Evolutionary conservation across 2,329 filamentous ascomycete genomes (phyloP), one percentile per base, ranked within the genome.

Genomic region (Lecanicillium sp.): DNA sequence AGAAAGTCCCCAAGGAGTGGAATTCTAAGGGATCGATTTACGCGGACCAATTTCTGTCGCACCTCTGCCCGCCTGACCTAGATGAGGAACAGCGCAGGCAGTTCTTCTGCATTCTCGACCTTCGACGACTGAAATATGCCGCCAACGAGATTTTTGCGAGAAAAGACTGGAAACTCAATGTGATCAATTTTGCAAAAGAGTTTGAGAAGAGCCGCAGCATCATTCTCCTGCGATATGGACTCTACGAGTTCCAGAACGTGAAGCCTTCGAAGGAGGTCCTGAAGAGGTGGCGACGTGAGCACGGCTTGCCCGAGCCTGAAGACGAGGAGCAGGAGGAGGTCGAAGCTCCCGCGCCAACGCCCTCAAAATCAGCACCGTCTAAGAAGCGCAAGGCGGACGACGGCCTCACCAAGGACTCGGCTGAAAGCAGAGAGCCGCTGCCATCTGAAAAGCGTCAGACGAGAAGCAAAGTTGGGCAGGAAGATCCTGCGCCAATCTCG

Each of bases 101-200:
- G 58, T 78, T 78, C 51, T 78, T 78, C 48, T 78, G 74, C 51
- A 71, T 79, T 44, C 71, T 79, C 47, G 75, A 79, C 50, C 60
- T 79, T 41, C 71, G 75, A 43, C 68, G 75, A 45, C 63, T 79
- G 33, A 79, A 79, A 56, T 76, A 77, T 49, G 70, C 73, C 5
- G 74, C 75, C 19, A 68, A 78, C 47, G 74, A 78, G 48, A 74
- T 79, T 13, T 79, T 78, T 42, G 52, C 59, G 14, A 72, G 68
- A 52, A 78, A 78, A 53, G 73, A 76, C 46, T 79, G 75, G 75
- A 76, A 75, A 56, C 56, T 79, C 38, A 79, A 79, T 45, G 68
- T 78, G 14, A 54, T 73, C 45, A 78, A 78, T 52, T 79, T 79
- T 42, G 73, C 75, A 29, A 79, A 78, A 52, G 75, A 78, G 52